Evolutionary conservation across 2,329 filamentous ascomycete species (phyloP).

Genomic region (Exophiala alcalophila): DNA sequence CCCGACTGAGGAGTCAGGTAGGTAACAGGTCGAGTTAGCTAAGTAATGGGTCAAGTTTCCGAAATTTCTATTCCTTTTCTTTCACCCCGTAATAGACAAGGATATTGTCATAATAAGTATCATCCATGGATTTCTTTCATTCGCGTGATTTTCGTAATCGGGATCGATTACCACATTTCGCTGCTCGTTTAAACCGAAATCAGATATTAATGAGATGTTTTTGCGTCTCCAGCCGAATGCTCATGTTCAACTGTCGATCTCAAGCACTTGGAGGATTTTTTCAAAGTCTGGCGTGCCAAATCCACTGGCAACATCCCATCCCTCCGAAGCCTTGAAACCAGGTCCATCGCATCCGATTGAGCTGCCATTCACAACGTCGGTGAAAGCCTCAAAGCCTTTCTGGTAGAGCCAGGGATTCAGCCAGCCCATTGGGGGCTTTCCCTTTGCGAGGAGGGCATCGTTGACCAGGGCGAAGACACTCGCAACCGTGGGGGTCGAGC

Average conservation of each 20-base stretch:
- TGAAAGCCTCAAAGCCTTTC: conserved; percentile 47
- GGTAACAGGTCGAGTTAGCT: too few relatives aligned
- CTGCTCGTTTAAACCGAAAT: too few relatives aligned
- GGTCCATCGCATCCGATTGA: conserved; percentile 37
- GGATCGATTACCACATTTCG: too few relatives aligned
- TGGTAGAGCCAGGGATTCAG: conserved; percentile 61
- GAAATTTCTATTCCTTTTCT: too few relatives aligned
- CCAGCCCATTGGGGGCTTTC: conserved; percentile 54
- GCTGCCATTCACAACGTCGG: conserved; percentile 42
- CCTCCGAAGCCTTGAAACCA: conserved; percentile 37
- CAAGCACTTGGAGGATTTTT: conserved; percentile 28
- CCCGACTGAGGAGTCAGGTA: too few relatives aligned
- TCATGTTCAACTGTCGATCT: not conserved
- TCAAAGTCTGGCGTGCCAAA: conserved; percentile 36
- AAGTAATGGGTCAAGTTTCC: too few relatives aligned
- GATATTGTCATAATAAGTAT: too few relatives aligned
- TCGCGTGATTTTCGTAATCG: too few relatives aligned
- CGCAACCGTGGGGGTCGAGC: conserved; percentile 58
- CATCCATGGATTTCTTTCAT: too few relatives aligned
- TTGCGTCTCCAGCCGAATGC: too few relatives aligned
- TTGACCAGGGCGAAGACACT: conserved; percentile 61
- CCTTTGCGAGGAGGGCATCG: conserved; percentile 54
- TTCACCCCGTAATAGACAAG: too few relatives aligned
- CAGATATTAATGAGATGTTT: too few relatives aligned
- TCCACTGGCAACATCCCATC: conserved; percentile 45